Evolutionary conservation across 768 basidiomycete genomes (phyloP), one percentile per base, ranked within the genome.

Genomic region (Calocybe indica): DNA sequence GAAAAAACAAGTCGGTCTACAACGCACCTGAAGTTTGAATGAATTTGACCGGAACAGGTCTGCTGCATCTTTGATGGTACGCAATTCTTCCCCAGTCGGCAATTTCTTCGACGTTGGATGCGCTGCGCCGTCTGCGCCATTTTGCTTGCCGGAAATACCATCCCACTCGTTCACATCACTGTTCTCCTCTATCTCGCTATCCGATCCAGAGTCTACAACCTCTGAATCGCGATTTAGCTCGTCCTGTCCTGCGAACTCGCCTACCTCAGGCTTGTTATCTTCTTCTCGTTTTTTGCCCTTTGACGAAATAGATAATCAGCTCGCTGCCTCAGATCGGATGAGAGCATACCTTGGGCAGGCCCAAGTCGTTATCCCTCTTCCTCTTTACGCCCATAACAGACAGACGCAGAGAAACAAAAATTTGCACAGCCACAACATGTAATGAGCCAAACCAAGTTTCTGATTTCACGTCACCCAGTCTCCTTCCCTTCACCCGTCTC

Each of bases 11-110:
- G 36, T n/a, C 6, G 6, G 35, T 31, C 34, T 7, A 5, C 15
- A 38, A 51, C 69, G 8, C 40, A 87, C 88, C 75, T 93, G 89
- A 7, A 94, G 74, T 55, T 90, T 89, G 72, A 94, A 93, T 2
- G 86, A 79, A 46, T 73, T 84, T 0, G 90, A 92, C 55, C 78
- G 75, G 62, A 82, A 91, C 14, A 92, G 69, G 48, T 88, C 79
- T 22, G 76, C 72, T 11, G 85, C 85, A 52, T 88, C 88, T 58
- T 83, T 85, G 52, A 92, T 82, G 5, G 64, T 66, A 46, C 80
- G 73, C 39, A 92, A 68, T 61, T 92, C 88, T 49, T 80, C 76
- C 40, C 83, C 83, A 12, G 80, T 80, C 11, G 85, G 84, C 3
- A 82, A 78, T 52, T 75, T 78, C 43, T 70, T 72, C 2, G 62